A percentile compares a stretch with the other conserved stretches of the same genome.
Evolutionary conservation across 192 early-diverging fungal genomes (phyloP).

Genomic region (Rhizoclosmatium sp.): DNA sequence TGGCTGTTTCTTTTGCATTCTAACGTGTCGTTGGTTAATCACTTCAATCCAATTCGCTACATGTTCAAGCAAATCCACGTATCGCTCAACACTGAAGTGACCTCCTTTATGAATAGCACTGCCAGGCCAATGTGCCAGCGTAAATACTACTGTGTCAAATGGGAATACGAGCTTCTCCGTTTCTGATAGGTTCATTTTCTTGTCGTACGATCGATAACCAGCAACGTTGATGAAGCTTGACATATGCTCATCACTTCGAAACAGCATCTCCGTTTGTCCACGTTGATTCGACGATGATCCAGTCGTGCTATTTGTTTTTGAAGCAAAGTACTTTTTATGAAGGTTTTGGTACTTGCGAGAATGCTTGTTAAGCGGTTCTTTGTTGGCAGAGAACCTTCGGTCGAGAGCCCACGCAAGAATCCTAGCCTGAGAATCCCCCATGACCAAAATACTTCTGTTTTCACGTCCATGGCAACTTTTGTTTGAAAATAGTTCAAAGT

Average conservation of each 20-base stretch:
- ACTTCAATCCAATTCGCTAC: background rate
- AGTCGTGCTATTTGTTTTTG: too few relatives aligned
- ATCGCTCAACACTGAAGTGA: conserved; percentile 22
- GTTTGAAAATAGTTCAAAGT: conserved; percentile 5
- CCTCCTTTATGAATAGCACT: conserved; percentile 5
- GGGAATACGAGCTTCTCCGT: background rate
- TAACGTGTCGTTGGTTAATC: background rate
- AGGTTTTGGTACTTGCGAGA: background rate
- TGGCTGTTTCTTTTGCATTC: background rate
- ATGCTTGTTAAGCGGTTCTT: background rate
- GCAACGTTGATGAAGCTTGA: background rate
- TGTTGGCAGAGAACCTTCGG: background rate
- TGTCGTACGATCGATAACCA: background rate
- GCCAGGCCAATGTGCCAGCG: conserved; percentile 1
- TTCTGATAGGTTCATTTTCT: background rate
- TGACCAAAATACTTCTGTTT: background rate
- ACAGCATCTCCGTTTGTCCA: too few relatives aligned
- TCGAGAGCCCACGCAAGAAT: background rate
- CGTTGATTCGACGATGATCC: too few relatives aligned
- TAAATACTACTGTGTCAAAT: background rate
- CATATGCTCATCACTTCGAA: too few relatives aligned
- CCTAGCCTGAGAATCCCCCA: conserved; percentile 12
- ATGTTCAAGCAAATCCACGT: background rate
- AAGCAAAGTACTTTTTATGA: background rate
- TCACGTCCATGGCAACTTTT: background rate